A percentile compares a stretch with the other conserved stretches of the same genome.
Evolutionary conservation across 805 yeast genomes (phyloP).

Genomic region (Saccharomycopsis sp.): DNA sequence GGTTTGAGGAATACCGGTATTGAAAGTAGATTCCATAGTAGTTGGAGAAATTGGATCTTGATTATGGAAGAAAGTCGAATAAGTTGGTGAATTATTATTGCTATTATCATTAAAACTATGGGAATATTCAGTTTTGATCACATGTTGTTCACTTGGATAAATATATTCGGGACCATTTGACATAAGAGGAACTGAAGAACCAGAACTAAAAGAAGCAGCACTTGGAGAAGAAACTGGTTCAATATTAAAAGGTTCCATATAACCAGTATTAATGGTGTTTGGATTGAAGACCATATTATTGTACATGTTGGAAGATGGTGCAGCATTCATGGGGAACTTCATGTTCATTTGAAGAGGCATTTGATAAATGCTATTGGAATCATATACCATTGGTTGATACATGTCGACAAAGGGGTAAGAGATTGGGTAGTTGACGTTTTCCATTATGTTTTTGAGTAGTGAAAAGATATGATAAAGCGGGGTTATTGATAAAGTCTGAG

Average conservation of each 20-base stretch:
- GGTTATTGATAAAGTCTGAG: too few species aligned
- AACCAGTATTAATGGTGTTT: too few species aligned
- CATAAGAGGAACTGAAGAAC: too few species aligned
- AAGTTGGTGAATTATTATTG: constrained; percentile 3
- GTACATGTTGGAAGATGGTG: not conserved
- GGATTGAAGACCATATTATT: not conserved
- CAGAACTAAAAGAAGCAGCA: not conserved
- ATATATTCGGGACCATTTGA: too few species aligned
- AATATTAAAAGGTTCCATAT: too few species aligned
- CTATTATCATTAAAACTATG: too few species aligned
- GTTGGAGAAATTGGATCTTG: constrained; percentile 13
- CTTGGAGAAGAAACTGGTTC: not conserved
- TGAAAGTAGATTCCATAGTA: not conserved
- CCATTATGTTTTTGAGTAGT: too few species aligned
- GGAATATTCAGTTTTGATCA: not conserved
- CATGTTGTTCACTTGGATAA: not conserved
- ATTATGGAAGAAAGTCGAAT: constrained; percentile 3
- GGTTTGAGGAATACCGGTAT: not conserved
- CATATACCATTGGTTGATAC: not conserved
- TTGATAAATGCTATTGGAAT: not conserved
- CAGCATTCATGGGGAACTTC: not conserved
- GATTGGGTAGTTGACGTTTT: not conserved
- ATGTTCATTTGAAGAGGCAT: not conserved
- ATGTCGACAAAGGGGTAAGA: not conserved
- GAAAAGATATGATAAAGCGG: too few species aligned